These are phyloP conservation scores for Pseudogymnoascus sp. DNA, from an alignment of 2,329 filamentous ascomycete genomes.

Conservation along the genomic window DNA sequence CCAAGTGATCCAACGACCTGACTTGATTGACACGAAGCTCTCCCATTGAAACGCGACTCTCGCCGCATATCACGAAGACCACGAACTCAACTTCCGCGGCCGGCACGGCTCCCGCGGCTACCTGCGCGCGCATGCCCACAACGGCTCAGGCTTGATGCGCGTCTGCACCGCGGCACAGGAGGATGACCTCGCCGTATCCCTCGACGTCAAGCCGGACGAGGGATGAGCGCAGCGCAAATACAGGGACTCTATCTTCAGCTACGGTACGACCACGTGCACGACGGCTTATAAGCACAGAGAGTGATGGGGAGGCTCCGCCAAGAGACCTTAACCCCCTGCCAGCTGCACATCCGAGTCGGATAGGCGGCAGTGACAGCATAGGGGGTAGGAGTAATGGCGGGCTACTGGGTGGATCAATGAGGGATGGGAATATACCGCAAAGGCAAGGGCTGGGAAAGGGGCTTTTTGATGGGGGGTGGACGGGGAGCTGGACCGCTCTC, in stretches of 20 bases:
- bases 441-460: conserved; percentile 17
- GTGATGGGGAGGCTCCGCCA: conserved; percentile 30
- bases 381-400: conserved; percentile 12
- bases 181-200: conserved; percentile 11
- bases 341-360: conserved; percentile 30
- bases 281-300: conserved; percentile 20
- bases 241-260: conserved; percentile 13
- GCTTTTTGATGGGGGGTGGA: conserved; percentile 21
- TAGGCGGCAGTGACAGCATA: neutral
- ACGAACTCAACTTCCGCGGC: neutral
- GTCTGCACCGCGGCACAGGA: conserved; percentile 5
- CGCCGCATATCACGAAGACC: neutral
- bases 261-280: conserved; percentile 24
- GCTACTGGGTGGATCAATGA: conserved; percentile 16
- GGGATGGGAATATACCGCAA: conserved; percentile 11
- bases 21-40: neutral
- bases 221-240: conserved; percentile 4
- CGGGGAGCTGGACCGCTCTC: conserved; percentile 24
- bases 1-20: neutral
- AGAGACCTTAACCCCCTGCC: conserved; percentile 43
- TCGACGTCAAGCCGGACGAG: conserved; percentile 5
- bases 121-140: conserved; percentile 2
- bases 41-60: neutral
- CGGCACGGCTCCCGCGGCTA: conserved; percentile 2
- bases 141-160: neutral